Percentiles rank a stretch among this genome's conserved stretches.
Evolutionary conservation across 2,329 filamentous ascomycete species (phyloP).

Genomic region (Alternaria hordeiaustralica): DNA sequence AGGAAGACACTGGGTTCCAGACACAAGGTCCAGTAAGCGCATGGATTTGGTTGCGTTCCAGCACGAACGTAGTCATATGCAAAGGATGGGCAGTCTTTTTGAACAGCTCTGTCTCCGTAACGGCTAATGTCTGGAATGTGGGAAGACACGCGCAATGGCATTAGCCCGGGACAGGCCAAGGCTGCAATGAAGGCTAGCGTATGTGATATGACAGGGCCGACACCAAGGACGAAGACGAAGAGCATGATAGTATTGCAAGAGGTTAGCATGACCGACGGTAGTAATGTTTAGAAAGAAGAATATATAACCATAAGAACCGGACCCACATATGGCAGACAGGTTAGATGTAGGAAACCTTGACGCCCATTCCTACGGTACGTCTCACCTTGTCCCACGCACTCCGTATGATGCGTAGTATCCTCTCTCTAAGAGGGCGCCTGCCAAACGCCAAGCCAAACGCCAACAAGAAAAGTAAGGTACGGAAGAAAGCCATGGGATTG

Average conservation of each 20-base stretch:
- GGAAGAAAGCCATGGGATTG: slow-evolving; percentile 63
- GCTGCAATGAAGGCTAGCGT: not conserved
- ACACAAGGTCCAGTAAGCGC: not conserved
- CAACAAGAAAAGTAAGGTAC: slow-evolving; percentile 78
- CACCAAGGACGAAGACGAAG: not conserved
- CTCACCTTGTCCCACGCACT: slow-evolving; percentile 81
- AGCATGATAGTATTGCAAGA: not conserved
- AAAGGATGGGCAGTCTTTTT: not conserved
- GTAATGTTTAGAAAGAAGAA: not conserved
- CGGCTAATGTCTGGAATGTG: not conserved
- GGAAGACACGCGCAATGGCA: not conserved
- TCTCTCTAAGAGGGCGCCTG: slow-evolving; percentile 75
- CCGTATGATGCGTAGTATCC: slow-evolving; percentile 71
- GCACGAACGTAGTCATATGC: not conserved
- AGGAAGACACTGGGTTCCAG: slow-evolving; percentile 21
- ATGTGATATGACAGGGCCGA: not conserved
- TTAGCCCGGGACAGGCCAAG: not conserved
- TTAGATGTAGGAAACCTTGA: slow-evolving; percentile 95
- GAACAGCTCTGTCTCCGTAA: not conserved
- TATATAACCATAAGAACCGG: not conserved
- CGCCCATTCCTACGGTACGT: slow-evolving; percentile 90
- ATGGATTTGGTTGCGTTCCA: not conserved
- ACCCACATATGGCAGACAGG: not conserved
- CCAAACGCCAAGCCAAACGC: slow-evolving; percentile 80
- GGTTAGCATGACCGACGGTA: not conserved